Evolutionary conservation across 352 stramenopile genomes (phyloP).

Genomic region (Phytophthora megakarya): DNA sequence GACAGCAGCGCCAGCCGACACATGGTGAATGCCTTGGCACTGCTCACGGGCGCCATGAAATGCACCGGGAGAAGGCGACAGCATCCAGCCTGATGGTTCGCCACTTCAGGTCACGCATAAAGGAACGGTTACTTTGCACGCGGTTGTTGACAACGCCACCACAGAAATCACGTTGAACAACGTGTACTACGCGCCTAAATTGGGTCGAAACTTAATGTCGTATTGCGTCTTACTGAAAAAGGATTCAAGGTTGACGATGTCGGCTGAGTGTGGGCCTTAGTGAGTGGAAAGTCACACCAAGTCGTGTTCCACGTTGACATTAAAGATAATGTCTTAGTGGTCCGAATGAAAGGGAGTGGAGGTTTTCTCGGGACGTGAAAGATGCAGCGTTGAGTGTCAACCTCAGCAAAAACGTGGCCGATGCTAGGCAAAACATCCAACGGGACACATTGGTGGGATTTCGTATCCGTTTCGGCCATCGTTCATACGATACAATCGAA

Average conservation of each 20-base stretch:
- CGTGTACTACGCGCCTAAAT: constrained; percentile 19
- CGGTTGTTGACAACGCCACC: background rate
- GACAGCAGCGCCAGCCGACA: constrained; percentile 12
- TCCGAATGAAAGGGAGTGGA: background rate
- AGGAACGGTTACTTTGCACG: background rate
- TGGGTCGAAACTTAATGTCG: constrained; percentile 9
- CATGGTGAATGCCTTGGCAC: background rate
- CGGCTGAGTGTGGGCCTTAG: background rate
- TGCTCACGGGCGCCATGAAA: background rate
- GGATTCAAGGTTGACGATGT: background rate
- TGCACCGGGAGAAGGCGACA: background rate
- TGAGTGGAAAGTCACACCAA: background rate
- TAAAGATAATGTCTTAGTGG: constrained; percentile 4
- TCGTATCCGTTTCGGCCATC: background rate
- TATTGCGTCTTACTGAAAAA: background rate
- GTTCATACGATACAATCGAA: constrained; percentile 3
- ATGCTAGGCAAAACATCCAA: background rate
- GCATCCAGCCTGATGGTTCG: background rate
- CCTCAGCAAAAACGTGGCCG: no score
- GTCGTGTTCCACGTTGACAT: constrained; percentile 5
- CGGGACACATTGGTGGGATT: constrained; percentile 6
- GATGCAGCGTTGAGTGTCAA: background rate
- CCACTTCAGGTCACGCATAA: constrained; percentile 4
- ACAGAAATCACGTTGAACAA: background rate
- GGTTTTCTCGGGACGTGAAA: no score